phyloP scores from a whole-genome alignment of 495 filamentous ascomycete genomes.

The Aspergillus taichungensis region DNA sequence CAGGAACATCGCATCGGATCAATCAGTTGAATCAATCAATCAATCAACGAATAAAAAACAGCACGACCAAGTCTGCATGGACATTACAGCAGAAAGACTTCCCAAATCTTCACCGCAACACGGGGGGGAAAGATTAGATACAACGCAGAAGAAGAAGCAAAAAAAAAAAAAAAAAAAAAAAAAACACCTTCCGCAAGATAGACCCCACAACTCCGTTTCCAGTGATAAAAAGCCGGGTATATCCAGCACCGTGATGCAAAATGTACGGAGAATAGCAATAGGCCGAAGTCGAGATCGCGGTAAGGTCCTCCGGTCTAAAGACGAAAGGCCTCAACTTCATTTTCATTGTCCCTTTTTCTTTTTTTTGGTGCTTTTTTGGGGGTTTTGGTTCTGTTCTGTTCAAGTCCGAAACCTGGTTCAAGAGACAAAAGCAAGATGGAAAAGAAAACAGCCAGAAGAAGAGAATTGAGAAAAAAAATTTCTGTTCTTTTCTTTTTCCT shows the following conservation, averaged over 20 bases:
- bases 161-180: conserved; percentile 13
- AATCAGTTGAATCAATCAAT: conserved; percentile 7
- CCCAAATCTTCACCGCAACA: neutral
- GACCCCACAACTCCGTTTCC: conserved; percentile 36
- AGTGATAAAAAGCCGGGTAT: conserved; percentile 43
- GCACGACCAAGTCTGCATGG: neutral
- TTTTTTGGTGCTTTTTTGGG: conserved; percentile 4
- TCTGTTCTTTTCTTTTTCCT: conserved; percentile 14
- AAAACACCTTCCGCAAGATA: conserved; percentile 23
- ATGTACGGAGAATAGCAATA: conserved; percentile 35
- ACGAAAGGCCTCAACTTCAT: too few species aligned
- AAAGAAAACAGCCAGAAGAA: conserved; percentile 5
- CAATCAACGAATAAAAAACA: neutral
- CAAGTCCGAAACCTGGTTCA: conserved; percentile 9
- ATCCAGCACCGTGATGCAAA: conserved; percentile 49
- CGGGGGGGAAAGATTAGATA: conserved; percentile 1
- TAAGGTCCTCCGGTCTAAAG: neutral
- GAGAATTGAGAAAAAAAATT: conserved; percentile 6
- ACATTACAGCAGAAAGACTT: conserved; percentile 23
- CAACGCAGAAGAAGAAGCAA: conserved; percentile 3
- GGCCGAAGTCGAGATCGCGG: conserved; percentile 11
- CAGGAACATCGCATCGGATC: conserved; percentile 3
- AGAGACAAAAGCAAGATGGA: conserved; percentile 5
- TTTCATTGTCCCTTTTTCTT: too few species aligned
- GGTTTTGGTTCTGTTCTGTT: conserved; percentile 10